phyloP scores from a whole-genome alignment of 2,329 filamentous ascomycete genomes.

The Aspergillus fumigatus region DNA sequence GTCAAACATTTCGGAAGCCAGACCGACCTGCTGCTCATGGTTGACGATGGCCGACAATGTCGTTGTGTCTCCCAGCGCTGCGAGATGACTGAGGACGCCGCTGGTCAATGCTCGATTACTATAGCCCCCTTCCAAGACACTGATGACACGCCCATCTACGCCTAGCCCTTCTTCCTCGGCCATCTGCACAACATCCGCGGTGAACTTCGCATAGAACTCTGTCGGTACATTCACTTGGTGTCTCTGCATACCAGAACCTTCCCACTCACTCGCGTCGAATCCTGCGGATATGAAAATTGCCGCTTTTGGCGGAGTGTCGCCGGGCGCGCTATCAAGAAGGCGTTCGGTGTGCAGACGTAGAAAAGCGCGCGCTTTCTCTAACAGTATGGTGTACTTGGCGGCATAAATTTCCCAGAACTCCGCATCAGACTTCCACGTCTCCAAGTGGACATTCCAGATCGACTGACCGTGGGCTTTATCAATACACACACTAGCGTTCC shows the following conservation, averaged over 20 bases:
- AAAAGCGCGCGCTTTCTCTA: conserved; percentile 77
- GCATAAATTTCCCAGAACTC: conserved; percentile 92
- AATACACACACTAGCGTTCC: conserved; percentile 88
- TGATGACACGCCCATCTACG: conserved; percentile 81
- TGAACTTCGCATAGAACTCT: conserved; percentile 90
- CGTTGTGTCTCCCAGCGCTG: conserved; percentile 62
- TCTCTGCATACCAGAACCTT: conserved; percentile 86
- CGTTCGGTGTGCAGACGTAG: conserved; percentile 68
- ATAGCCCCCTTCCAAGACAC: conserved; percentile 92
- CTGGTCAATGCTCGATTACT: conserved; percentile 86
- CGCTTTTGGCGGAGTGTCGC: conserved; percentile 64
- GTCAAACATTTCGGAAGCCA: conserved; percentile 57
- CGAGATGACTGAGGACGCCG: conserved; percentile 84
- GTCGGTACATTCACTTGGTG: conserved; percentile 95
- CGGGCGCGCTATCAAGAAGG: conserved; percentile 50
- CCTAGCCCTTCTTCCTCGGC: conserved; percentile 73
- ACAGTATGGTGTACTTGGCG: conserved; percentile 66
- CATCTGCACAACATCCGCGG: conserved; percentile 75
- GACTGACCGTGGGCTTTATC: conserved; percentile 91
- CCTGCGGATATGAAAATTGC: conserved; percentile 94
- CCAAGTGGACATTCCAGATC: conserved; percentile 92
- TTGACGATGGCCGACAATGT: conserved; percentile 27
- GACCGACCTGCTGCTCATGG: conserved; percentile 29
- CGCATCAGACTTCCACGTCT: conserved; percentile 73
- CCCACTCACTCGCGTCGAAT: conserved; percentile 96